Conservation (phyloP, 768 basidiomycete species). For the Boletus huronensis region DNA sequence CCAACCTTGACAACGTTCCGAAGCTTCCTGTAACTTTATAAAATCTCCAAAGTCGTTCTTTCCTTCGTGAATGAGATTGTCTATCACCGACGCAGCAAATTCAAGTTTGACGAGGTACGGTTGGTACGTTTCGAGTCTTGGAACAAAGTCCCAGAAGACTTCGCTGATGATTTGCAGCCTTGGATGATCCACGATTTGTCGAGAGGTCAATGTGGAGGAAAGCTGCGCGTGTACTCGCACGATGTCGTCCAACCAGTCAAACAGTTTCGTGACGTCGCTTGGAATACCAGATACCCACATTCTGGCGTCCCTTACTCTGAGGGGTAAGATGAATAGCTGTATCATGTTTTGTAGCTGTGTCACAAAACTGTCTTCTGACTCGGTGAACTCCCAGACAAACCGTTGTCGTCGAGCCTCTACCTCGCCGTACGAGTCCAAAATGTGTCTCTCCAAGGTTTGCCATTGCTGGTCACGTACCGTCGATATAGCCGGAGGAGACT, state of each 20-base stretch:
- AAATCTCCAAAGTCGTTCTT: slow-evolving; percentile 82
- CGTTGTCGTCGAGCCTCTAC: slow-evolving; percentile 62
- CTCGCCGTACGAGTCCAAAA: slow-evolving; percentile 38
- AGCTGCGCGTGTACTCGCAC: slow-evolving; percentile 71
- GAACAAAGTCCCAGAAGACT: slow-evolving; percentile 56
- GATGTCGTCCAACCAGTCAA: slow-evolving; percentile 91
- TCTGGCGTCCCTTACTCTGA: slow-evolving; percentile 66
- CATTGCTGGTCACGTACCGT: slow-evolving; percentile 21
- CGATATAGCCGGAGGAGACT: slow-evolving; percentile 4
- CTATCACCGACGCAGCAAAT: slow-evolving; percentile 51
- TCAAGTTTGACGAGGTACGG: slow-evolving; percentile 79
- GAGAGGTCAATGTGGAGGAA: slow-evolving; percentile 42
- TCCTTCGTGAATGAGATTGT: slow-evolving; percentile 44
- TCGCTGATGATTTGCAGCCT: slow-evolving; percentile 55
- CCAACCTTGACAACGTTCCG: slow-evolving; percentile 56
- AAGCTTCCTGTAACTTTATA: slow-evolving; percentile 60
- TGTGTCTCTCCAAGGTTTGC: slow-evolving; percentile 18
- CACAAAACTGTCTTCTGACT: slow-evolving; percentile 69
- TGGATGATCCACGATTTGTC: slow-evolving; percentile 40
- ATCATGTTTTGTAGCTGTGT: slow-evolving; percentile 62
- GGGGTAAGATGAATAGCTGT: slow-evolving; percentile 70
- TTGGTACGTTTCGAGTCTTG: slow-evolving; percentile 77
- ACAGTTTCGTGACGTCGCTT: slow-evolving; percentile 58
- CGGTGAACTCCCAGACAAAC: slow-evolving; percentile 62
- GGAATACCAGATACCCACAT: slow-evolving; percentile 84